Evolutionary conservation across 257 asterid genomes (phyloP).

Genomic region (Nicotiana benthamiana): DNA sequence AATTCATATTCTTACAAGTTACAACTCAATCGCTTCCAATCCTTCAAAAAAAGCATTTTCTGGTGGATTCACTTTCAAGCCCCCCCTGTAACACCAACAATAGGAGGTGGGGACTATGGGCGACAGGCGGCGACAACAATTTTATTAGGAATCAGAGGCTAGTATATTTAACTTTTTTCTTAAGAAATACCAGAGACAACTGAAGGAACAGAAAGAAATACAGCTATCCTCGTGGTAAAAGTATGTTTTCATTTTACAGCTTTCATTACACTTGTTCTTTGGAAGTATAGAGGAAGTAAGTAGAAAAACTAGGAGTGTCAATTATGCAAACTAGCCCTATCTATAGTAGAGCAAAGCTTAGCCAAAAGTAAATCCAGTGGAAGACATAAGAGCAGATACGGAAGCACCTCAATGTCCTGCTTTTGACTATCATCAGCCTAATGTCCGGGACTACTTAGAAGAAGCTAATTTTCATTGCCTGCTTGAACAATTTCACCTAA

Average conservation of each 20-base stretch:
- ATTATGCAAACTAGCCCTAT: neutral
- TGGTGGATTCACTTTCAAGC: neutral
- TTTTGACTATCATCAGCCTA: neutral
- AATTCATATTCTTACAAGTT: slow-evolving; percentile 12
- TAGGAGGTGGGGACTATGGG: neutral
- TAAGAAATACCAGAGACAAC: neutral
- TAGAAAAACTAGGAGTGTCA: neutral
- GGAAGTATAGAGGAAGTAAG: neutral
- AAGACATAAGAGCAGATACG: neutral
- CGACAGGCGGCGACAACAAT: too few relatives aligned
- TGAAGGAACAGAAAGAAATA: neutral
- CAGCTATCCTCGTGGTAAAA: neutral
- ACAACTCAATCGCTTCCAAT: slow-evolving; percentile 6
- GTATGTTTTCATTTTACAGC: neutral
- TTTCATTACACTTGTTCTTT: neutral
- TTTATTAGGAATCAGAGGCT: neutral
- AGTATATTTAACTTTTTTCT: neutral
- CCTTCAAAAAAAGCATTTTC: neutral
- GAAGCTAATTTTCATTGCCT: slow-evolving; percentile 24
- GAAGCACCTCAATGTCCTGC: neutral
- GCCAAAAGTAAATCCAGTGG: neutral
- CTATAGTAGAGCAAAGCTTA: neutral
- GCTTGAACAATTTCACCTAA: slow-evolving; percentile 38
- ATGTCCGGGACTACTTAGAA: slow-evolving; percentile 23
- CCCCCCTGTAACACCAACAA: neutral